These are phyloP conservation scores for Neoboletus subvelutipes DNA, from an alignment of 768 basidiomycete species.

Conservation along the genomic window DNA sequence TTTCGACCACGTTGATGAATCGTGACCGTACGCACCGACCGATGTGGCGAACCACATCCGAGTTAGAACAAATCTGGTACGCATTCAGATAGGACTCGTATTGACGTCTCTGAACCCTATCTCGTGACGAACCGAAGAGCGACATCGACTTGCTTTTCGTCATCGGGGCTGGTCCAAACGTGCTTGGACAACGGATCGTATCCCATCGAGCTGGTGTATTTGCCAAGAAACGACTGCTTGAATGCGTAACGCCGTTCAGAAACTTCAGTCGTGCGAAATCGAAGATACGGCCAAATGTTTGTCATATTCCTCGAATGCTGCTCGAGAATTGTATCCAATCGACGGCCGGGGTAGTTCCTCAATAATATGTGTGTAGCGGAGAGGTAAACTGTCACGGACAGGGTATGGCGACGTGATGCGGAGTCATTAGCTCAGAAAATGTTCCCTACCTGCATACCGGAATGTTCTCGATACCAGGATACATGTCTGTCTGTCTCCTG, in stretches of 20 bases:
- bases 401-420: background rate
- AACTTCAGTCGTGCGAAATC: conserved; percentile 46
- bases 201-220: conserved; percentile 28
- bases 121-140: conserved; percentile 50
- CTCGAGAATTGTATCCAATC: conserved; percentile 41
- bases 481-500: conserved; percentile 45
- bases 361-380: conserved; percentile 53
- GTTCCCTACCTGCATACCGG: conserved; percentile 56
- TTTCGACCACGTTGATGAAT: conserved; percentile 34
- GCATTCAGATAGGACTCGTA: conserved; percentile 2
- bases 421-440: conserved; percentile 1
- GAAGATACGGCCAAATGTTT: conserved; percentile 75
- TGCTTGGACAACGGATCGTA: conserved; percentile 38
- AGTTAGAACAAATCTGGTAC: conserved; percentile 58
- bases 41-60: conserved; percentile 64
- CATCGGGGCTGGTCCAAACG: conserved; percentile 62
- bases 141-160: conserved; percentile 54
- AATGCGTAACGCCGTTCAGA: conserved; percentile 39
- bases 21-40: conserved; percentile 39
- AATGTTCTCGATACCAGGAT: conserved; percentile 57
- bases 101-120: background rate
- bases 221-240: conserved; percentile 50
- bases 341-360: conserved; percentile 47
- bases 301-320: conserved; percentile 45
- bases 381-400: conserved; percentile 50